phyloP scores from a whole-genome alignment of 495 filamentous ascomycete genomes.

The Xylona heveae region DNA sequence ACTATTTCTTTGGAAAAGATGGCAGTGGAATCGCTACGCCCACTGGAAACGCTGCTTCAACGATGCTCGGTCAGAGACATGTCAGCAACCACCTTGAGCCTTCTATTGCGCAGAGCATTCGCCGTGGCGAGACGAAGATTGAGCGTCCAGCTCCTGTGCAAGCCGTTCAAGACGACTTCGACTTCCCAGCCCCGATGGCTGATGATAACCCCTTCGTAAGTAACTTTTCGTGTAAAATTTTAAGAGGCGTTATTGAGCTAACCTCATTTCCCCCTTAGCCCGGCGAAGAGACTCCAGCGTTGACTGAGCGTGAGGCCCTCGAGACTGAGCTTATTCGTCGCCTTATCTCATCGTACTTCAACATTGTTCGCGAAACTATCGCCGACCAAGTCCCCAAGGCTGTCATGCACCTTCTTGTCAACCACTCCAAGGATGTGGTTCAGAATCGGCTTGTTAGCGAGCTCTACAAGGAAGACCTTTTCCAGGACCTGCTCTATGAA shows the following conservation, averaged over 20 bases:
- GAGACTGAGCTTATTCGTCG: slow-evolving; percentile 94
- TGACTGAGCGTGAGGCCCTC: slow-evolving; percentile 88
- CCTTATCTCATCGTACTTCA: slow-evolving; percentile 93
- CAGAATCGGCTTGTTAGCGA: slow-evolving; percentile 93
- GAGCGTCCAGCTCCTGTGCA: slow-evolving; percentile 18
- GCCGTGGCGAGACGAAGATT: slow-evolving; percentile 44
- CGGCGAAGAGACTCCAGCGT: slow-evolving; percentile 41
- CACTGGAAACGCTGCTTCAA: slow-evolving; percentile 16
- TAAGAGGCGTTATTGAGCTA: not conserved
- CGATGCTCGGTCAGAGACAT: slow-evolving; percentile 33
- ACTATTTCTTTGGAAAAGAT: slow-evolving; percentile 97
- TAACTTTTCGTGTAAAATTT: not conserved
- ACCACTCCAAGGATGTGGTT: slow-evolving; percentile 91
- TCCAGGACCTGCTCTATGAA: slow-evolving; percentile 86
- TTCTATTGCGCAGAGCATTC: slow-evolving; percentile 63
- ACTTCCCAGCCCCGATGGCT: slow-evolving; percentile 10
- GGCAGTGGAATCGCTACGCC: slow-evolving; percentile 24
- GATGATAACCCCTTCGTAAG: slow-evolving; percentile 2
- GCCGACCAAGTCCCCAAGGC: slow-evolving; percentile 97
- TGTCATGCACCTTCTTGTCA: slow-evolving; percentile 95
- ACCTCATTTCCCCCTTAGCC: slow-evolving; percentile 7
- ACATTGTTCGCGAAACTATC: slow-evolving; percentile 92
- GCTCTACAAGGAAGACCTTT: slow-evolving; percentile 83
- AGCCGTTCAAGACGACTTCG: slow-evolving; percentile 1
- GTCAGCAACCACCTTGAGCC: slow-evolving; percentile 55